phyloP scores from a whole-genome alignment of 2,329 filamentous ascomycete genomes.

The Ascochyta koolunga region DNA sequence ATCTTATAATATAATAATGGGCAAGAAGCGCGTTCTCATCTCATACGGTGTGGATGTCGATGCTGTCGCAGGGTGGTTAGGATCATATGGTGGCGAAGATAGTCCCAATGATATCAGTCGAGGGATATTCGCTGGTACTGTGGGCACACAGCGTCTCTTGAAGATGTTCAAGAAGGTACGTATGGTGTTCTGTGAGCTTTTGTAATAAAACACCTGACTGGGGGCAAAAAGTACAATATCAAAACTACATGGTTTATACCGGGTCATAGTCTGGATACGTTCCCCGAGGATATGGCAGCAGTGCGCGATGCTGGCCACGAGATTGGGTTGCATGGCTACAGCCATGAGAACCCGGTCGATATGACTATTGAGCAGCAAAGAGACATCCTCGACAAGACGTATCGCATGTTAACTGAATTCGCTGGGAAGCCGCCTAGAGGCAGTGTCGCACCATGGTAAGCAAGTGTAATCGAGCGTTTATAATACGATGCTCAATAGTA shows the following conservation, averaged over 20 bases:
- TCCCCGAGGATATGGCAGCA: constrained; percentile 68
- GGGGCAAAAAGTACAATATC: constrained; percentile 63
- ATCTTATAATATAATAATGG: constrained; percentile 37
- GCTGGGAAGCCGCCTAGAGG: constrained; percentile 73
- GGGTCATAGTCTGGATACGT: constrained; percentile 66
- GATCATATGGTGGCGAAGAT: constrained; percentile 75
- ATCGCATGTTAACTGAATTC: constrained; percentile 72
- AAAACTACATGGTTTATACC: constrained; percentile 72
- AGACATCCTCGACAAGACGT: constrained; percentile 77
- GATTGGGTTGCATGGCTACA: constrained; percentile 72
- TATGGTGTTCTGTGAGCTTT: no score
- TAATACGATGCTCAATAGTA: constrained; percentile 44
- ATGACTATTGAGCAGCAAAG: constrained; percentile 78
- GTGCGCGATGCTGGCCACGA: constrained; percentile 69
- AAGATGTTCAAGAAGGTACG: constrained; percentile 68
- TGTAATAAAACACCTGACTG: background rate
- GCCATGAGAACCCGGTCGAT: constrained; percentile 73
- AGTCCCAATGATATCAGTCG: constrained; percentile 73
- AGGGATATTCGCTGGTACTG: constrained; percentile 71
- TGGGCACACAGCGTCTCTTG: constrained; percentile 70
- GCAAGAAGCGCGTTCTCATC: constrained; percentile 60
- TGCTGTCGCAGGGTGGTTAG: constrained; percentile 70
- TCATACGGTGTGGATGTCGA: constrained; percentile 77
- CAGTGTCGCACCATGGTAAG: constrained; percentile 70
- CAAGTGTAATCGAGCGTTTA: background rate